A percentile compares a stretch with the other conserved stretches of the same genome.
Conservation (phyloP, 2,329 filamentous ascomycete genomes). For the Periconia sp. region DNA sequence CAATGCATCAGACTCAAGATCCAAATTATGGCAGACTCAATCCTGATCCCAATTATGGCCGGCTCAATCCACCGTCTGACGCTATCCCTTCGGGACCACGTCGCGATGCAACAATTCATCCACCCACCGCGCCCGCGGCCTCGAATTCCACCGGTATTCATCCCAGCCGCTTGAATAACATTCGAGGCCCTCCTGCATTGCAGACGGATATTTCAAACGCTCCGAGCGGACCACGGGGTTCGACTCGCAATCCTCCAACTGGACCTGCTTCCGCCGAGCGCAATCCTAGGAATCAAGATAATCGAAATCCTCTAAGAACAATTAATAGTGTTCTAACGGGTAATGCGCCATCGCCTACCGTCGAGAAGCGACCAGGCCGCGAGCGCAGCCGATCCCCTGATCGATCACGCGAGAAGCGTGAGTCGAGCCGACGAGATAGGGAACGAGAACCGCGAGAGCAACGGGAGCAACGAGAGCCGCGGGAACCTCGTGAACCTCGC, state of each 20-base stretch:
- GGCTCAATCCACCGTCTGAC: constrained; percentile 25
- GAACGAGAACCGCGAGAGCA: constrained; percentile 34
- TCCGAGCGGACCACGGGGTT: constrained; percentile 44
- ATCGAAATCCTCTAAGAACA: constrained; percentile 27
- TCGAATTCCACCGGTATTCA: constrained; percentile 57
- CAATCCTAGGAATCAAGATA: constrained; percentile 26
- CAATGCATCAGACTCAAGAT: constrained; percentile 48
- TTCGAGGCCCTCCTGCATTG: constrained; percentile 38
- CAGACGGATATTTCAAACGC: constrained; percentile 40
- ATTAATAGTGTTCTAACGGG: constrained; percentile 37
- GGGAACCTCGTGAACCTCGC: constrained; percentile 10
- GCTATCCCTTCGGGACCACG: too few relatives aligned
- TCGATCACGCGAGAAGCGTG: constrained; percentile 21
- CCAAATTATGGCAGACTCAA: constrained; percentile 58
- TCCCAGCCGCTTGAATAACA: constrained; percentile 59
- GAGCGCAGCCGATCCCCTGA: constrained; percentile 18
- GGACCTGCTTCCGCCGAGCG: constrained; percentile 40
- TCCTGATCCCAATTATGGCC: constrained; percentile 18
- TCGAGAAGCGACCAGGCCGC: constrained; percentile 25
- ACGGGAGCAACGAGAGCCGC: constrained; percentile 13
- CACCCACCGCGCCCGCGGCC: constrained; percentile 38
- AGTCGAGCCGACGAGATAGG: constrained; percentile 17
- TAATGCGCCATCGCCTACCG: constrained; percentile 21
- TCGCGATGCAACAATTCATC: constrained; percentile 31
- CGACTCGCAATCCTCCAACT: constrained; percentile 37